Evolutionary conservation across 768 basidiomycete species (phyloP), one percentile per base, ranked within the genome.

Genomic region (Mycena vulgaris): DNA sequence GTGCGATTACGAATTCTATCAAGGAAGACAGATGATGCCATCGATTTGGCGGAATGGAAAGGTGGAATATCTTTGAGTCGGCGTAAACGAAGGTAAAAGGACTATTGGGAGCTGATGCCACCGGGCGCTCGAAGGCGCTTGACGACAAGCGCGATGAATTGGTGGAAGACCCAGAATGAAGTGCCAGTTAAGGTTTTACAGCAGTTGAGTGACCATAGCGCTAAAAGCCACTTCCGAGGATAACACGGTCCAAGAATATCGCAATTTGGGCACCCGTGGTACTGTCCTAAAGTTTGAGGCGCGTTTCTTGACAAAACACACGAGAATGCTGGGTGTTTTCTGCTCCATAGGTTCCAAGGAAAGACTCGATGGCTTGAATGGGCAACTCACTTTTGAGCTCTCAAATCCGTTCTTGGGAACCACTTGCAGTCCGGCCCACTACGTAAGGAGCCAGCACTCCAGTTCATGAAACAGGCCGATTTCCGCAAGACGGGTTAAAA

Each of bases 11-110:
- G 27, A 30, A 8, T 31, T 11, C 31, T 16, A 58, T 57, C 61
- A 69, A 62, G 48, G 59, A 68, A 63, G 60, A 23, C n/a, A 48
- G 25, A 63, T 42, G 59, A 68, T 42, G 58, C 57, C 37, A 60
- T 60, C 56, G 65, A 42, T 25, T 35, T 37, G n/a, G 19, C 7
- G n/a, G 37, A 48, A 48, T 48, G 56, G 21, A 39, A 52, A 30
- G 14, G 28, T 58, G 39, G 66, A 45, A 30, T 33, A 53, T 67
- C n/a, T 66, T 9, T 37, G 57, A 39, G 51, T 28, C 30, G 51
- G 51, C n/a, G n/a, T n/a, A n/a, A n/a, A n/a, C n/a, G n/a, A n/a
- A 25, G 6, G 23, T 3, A n/a, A 13, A 23, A 25, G 25, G 47
- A 48, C n/a, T 13, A 10, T 25, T 25, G 47, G 4, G 27, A 10